These are phyloP conservation scores for Encephalitozoon intestinalis DNA, from an alignment of 371 early-diverging fungal species.

Conservation along the genomic window DNA sequence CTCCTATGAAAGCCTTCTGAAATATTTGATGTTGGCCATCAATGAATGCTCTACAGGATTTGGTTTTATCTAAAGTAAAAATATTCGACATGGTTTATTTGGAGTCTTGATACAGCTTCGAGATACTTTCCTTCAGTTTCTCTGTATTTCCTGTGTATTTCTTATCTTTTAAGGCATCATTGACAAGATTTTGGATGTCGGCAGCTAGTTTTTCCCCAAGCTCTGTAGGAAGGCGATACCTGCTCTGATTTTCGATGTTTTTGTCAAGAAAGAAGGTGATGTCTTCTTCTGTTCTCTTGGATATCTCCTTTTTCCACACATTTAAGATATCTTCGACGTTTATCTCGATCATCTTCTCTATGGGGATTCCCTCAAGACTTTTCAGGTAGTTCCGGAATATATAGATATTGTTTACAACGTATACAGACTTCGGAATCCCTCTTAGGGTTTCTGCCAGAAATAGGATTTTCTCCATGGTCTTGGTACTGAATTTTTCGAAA, in stretches of 20 bases:
- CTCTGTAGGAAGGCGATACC: constrained; percentile 33
- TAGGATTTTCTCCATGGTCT: constrained; percentile 13
- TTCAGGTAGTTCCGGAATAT: constrained; percentile 9
- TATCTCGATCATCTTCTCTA: constrained; percentile 15
- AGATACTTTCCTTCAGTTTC: constrained; percentile 7
- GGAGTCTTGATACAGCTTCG: not conserved
- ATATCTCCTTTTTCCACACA: constrained; percentile 32
- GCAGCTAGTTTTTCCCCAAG: constrained; percentile 8
- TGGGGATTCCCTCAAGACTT: not conserved
- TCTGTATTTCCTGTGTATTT: constrained; percentile 2
- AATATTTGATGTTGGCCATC: constrained; percentile 75
- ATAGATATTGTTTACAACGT: constrained; percentile 42
- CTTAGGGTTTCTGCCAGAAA: constrained; percentile 9
- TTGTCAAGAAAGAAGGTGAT: constrained; percentile 23
- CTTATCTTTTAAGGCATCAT: constrained; percentile 10
- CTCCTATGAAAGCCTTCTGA: constrained; percentile 76
- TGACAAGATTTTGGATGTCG: not conserved
- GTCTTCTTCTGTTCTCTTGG: constrained; percentile 5
- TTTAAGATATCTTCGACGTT: constrained; percentile 7
- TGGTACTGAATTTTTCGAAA: constrained; percentile 7
- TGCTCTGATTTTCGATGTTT: constrained; percentile 13
- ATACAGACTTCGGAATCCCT: constrained; percentile 26
- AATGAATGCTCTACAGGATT: constrained; percentile 87
- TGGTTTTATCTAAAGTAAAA: constrained; percentile 63
- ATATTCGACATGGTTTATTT: not conserved